A percentile compares a stretch with the other conserved stretches of the same genome.
These are phyloP conservation scores for Paracoccidioides lutzii DNA, from an alignment of 2,329 filamentous ascomycete genomes.

Conservation along the genomic window DNA sequence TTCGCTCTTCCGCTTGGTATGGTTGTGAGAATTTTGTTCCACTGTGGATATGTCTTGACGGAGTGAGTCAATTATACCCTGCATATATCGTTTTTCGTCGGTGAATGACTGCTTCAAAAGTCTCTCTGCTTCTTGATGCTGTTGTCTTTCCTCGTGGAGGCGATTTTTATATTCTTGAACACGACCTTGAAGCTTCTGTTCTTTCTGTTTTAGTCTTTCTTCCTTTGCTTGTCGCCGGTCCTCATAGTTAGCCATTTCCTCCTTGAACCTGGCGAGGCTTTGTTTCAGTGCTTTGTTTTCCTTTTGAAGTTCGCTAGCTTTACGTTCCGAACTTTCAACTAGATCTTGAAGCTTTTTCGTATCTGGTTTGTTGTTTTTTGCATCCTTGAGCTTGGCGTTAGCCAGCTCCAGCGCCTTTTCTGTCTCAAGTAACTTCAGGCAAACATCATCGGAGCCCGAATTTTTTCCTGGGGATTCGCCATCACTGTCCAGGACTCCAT, in stretches of 20 bases:
- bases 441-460: conserved; percentile 10
- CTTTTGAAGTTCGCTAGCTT: conserved; percentile 27
- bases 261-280: conserved; percentile 28
- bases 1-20: neutral
- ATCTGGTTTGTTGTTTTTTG: conserved; percentile 21
- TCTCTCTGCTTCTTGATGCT: conserved; percentile 27
- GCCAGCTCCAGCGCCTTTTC: conserved; percentile 25
- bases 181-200: conserved; percentile 26
- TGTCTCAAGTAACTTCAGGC: conserved; percentile 20
- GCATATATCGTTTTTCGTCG: conserved; percentile 28
- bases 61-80: conserved; percentile 27
- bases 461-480: conserved; percentile 15
- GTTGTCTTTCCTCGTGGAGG: conserved; percentile 22
- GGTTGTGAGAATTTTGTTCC: conserved; percentile 14
- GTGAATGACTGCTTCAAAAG: conserved; percentile 21
- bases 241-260: conserved; percentile 31
- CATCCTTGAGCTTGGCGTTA: conserved; percentile 23
- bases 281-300: conserved; percentile 31
- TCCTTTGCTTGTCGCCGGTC: conserved; percentile 32
- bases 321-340: conserved; percentile 28
- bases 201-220: conserved; percentile 28
- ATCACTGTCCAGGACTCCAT: conserved; percentile 25
- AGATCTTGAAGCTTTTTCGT: conserved; percentile 24
- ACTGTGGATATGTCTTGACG: conserved; percentile 19
- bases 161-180: conserved; percentile 31